Base-by-base conservation (phyloP, 176 grass and related monocot genomes). In the Panicum miliaceum region DNA sequence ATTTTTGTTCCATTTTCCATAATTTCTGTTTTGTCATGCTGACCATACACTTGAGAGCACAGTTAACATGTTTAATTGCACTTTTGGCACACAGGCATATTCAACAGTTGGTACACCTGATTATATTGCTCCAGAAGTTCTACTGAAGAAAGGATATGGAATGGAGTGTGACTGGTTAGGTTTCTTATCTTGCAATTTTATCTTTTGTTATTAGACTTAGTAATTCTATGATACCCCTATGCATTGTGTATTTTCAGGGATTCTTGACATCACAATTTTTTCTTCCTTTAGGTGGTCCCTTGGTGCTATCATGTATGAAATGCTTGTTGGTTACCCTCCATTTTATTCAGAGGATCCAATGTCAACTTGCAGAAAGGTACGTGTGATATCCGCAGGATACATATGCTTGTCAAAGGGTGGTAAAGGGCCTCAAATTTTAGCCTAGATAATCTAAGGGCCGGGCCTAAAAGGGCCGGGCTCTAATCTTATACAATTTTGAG, bases 261-360 rank as follows among this genome's bases (percentile, higher is more conserved):
- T 92, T 47, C 73, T 95, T 93, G 91, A 32, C 65, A 34, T 68
- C 59, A 52, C 32, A n/a, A n/a, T n/a, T 86, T 10, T 87, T 69
- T 84, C 12, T 81, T 78, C 59, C 61, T 74, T 74, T 85, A 95
- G 93, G 93, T 98, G 96, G 96, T 98, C 96, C n/a, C 93, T 98
- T 93, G 96, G 96, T 85, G 96, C 96, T 77, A 98, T 98, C 71
- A 98, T 98, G 96, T 98, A 93, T 29, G 96, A 98, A 87, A 98
- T 98, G 96, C 92, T 98, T 75, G 93, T 98, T 71, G 96, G 96
- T 87, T 95, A 98, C 82, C 96, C 93, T 45, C 96, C 96, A 85
- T 98, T 98, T 73, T 95, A 98, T 95, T 98, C 96, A 0, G 96
- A 98, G 86, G 93, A 95, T 90, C 96, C 93, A 22, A 98, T 98